Percentiles rank a stretch among this genome's conserved stretches.
Conservation (phyloP, 345 rosid species). For the Ailanthus altissimus region DNA sequence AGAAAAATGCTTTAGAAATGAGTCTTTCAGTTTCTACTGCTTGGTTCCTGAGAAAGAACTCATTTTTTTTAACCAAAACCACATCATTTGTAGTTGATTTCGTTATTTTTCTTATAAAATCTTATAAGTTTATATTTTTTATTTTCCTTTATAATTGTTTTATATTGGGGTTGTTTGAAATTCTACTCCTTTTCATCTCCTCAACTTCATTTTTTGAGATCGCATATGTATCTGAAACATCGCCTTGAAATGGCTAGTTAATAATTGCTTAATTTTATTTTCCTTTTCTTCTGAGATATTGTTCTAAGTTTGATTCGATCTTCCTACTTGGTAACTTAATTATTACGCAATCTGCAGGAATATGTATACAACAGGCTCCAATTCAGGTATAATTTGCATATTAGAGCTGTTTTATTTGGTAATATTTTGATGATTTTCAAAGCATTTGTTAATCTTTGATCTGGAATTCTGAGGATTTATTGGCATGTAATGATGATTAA, state of each 20-base stretch:
- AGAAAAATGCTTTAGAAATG: background rate
- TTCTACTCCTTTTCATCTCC: too few relatives aligned
- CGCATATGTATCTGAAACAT: too few relatives aligned
- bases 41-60: background rate
- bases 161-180: too few relatives aligned
- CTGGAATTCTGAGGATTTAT: background rate
- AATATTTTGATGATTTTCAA: conserved; percentile 6
- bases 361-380: conserved; percentile 94
- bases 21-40: background rate
- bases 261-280: background rate
- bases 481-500: background rate
- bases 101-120: background rate
- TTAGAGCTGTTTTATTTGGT: background rate
- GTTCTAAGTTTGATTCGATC: background rate
- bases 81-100: background rate
- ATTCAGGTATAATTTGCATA: conserved; percentile 53
- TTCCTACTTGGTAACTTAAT: background rate
- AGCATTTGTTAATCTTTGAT: background rate
- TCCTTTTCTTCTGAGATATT: background rate
- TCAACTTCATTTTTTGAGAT: too few relatives aligned
- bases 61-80: background rate
- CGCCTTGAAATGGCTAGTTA: too few relatives aligned
- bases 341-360: conserved; percentile 55
- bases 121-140: background rate
- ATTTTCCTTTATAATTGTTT: background rate